Evolutionary conservation across 257 asterid genomes (phyloP).

Genomic region (Solanum rostratum): DNA sequence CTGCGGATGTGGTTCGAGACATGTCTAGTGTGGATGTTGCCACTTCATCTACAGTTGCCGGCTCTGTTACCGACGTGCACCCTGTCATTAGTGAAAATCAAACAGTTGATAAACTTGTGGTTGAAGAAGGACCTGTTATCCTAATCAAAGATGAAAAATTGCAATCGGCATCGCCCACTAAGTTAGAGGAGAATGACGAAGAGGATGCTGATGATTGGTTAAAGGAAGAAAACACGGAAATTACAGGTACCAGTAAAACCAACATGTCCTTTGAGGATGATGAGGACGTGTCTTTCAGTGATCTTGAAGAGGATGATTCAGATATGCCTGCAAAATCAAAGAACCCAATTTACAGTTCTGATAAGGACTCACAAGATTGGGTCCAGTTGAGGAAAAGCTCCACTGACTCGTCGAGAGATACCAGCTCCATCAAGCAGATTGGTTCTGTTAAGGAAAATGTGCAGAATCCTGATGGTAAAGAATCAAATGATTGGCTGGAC

Average conservation of each 20-base stretch:
- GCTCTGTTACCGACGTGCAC: slow-evolving; percentile 25
- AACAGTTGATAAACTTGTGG: slow-evolving; percentile 18
- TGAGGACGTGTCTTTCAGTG: slow-evolving; percentile 95
- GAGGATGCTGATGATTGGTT: slow-evolving; percentile 94
- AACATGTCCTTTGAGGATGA: slow-evolving; percentile 52
- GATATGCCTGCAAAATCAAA: slow-evolving; percentile 39
- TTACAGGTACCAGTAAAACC: slow-evolving; percentile 23
- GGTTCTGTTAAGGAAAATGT: slow-evolving; percentile 11
- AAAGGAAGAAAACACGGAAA: slow-evolving; percentile 64
- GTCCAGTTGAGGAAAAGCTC: slow-evolving; percentile 55
- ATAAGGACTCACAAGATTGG: slow-evolving; percentile 82
- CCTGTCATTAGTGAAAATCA: slow-evolving; percentile 25
- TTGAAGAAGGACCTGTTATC: slow-evolving; percentile 8
- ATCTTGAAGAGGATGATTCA: slow-evolving; percentile 82
- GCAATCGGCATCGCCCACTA: slow-evolving; percentile 14
- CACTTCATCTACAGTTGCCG: slow-evolving; percentile 11
- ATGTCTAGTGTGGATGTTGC: slow-evolving; percentile 10
- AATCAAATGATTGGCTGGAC: slow-evolving; percentile 65
- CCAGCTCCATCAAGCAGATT: not conserved
- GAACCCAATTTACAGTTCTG: slow-evolving; percentile 43
- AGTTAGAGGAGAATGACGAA: slow-evolving; percentile 35
- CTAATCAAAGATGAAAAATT: slow-evolving; percentile 16
- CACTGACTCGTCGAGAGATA: slow-evolving; percentile 10
- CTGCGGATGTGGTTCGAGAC: slow-evolving; percentile 10
- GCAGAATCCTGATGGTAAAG: slow-evolving; percentile 28